A percentile compares a stretch with the other conserved stretches of the same genome.
Evolutionary conservation across 768 basidiomycete genomes (phyloP).

Genomic region (Clavulina sp.): DNA sequence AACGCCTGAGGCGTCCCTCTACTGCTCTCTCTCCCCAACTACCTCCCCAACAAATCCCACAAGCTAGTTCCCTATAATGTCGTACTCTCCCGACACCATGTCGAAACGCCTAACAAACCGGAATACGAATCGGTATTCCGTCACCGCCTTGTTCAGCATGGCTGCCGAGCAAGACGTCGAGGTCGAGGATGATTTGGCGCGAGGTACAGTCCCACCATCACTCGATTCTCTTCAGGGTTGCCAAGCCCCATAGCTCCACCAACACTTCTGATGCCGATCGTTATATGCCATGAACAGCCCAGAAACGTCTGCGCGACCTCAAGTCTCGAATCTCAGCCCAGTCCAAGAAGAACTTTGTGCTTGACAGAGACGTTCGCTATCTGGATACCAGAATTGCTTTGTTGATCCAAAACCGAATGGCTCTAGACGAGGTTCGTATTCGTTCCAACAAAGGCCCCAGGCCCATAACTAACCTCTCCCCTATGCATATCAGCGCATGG

Average conservation of each 20-base stretch:
- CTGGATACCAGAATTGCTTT: conserved; percentile 94
- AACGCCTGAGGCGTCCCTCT: not conserved
- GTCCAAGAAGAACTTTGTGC: conserved; percentile 99
- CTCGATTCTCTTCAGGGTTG: not conserved
- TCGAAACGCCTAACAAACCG: conserved; percentile 53
- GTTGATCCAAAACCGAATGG: conserved; percentile 97
- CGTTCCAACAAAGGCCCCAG: not conserved
- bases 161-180: conserved; percentile 98
- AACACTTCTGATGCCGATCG: not conserved
- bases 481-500: conserved; percentile 54
- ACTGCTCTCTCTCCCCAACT: not conserved
- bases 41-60: not conserved
- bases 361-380: conserved; percentile 96
- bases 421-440: conserved; percentile 64
- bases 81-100: conserved; percentile 10
- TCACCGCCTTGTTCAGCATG: conserved; percentile 91
- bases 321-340: conserved; percentile 96
- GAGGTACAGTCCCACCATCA: conserved; percentile 37
- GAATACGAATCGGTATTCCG: conserved; percentile 91
- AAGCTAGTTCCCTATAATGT: conserved; percentile 2
- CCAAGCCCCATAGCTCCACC: not conserved
- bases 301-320: conserved; percentile 89
- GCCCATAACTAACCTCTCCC: not conserved
- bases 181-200: conserved; percentile 88
- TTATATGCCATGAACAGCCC: conserved; percentile 35